Base-by-base conservation (phyloP, 1,139 yeast genomes). In the Sugiyamaella pinicola region DNA sequence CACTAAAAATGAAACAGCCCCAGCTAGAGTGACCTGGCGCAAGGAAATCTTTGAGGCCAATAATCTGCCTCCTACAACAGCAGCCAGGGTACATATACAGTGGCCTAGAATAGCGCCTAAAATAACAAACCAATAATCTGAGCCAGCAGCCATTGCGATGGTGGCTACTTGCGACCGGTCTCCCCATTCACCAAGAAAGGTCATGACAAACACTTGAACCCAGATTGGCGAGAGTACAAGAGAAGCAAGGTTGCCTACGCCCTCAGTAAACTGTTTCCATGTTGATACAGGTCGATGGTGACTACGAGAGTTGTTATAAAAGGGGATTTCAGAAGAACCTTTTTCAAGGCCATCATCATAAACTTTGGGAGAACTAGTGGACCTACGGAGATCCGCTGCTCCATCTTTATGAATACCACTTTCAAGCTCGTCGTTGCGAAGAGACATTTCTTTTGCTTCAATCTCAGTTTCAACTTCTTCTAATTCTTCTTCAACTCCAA, bases 141-240 rank as follows among this genome's bases (percentile, higher is more conserved):
- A 84, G 37, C 97, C 97, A 1, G 99, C 96, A 47, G 98, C 98
- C 95, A 93, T 87, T 50, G 99, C 99, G 65, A 93, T 90, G 40
- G 97, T 95, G 35, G 98, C 96, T 52, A 93, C 89, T 73, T 93
- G 99, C 12, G 97, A 90, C 65, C 99, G 83, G 70, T 93, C 99
- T 48, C 99, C 99, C 96, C 98, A 90, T 74, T 93, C 99, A 55
- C 97, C 99, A 53, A 93, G 75, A 69, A 95, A 95, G 1, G 96
- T 89, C 98, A 95, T 91, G 51, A 85, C 83, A 68, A 93, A 93
- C 4, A 93, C 95, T 73, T 93, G 97, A 61, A 91, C 86, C 91
- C 96, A 93, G 13, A 84, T 74, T 2, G 99, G 99, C 4, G 96
- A 86, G 51, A 93, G 75, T 13, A 90, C 73, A 56, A 84, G 80